These are phyloP conservation scores for Candida namnaoensis DNA, from an alignment of 805 yeast genomes.

Conservation along the genomic window DNA sequence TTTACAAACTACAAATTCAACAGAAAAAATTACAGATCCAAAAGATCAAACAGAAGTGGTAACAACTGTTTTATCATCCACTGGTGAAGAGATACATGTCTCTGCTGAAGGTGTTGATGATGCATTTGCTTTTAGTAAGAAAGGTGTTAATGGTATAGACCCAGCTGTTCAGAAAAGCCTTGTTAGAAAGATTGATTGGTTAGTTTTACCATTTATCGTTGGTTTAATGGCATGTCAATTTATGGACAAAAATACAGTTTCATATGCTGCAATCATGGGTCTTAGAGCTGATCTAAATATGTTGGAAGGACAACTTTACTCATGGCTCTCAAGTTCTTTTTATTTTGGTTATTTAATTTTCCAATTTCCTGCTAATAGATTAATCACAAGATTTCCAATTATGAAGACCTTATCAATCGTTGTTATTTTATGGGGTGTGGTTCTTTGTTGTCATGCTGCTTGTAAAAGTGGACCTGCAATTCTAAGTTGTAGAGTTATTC, in stretches of 20 bases:
- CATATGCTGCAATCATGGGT: constrained; percentile 31
- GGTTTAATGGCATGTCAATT: constrained; percentile 23
- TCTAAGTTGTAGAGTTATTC: neutral
- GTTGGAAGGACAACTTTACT: constrained; percentile 21
- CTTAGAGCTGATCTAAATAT: constrained; percentile 27
- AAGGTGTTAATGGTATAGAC: neutral
- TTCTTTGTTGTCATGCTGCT: constrained; percentile 25
- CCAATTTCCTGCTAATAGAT: constrained; percentile 23
- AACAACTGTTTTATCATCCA: neutral
- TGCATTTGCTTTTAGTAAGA: neutral
- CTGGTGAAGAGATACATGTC: neutral
- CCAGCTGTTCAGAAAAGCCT: constrained; percentile 10
- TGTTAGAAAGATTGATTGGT: constrained; percentile 27
- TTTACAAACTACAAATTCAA: no score
- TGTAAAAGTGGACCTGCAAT: constrained; percentile 1
- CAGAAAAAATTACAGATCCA: no score
- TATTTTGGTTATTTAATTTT: constrained; percentile 25
- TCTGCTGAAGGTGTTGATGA: neutral
- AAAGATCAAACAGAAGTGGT: no score
- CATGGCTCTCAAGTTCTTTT: constrained; percentile 27
- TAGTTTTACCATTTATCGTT: constrained; percentile 26
- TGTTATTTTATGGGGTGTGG: constrained; percentile 26
- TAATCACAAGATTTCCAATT: constrained; percentile 27
- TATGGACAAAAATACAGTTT: constrained; percentile 28
- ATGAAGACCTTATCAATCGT: constrained; percentile 24